Percentiles rank a stretch among this genome's conserved stretches.
Conservation (phyloP, 2,329 filamentous ascomycete genomes). For the Fonsecaea pedrosoi region DNA sequence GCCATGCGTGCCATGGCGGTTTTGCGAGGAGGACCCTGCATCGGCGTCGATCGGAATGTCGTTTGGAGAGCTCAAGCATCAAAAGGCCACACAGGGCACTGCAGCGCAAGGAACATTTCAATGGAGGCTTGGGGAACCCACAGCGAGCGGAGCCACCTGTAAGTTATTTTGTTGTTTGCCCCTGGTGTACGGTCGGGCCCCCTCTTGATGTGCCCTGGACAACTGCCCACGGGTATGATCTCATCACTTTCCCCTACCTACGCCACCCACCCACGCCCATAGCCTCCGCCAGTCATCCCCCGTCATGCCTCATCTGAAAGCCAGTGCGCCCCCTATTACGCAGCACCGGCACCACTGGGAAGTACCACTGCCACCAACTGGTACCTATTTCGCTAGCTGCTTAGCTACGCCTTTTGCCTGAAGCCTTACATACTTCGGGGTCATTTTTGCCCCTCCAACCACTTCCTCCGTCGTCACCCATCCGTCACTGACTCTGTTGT, state of each 20-base stretch:
- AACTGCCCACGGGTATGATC: not conserved
- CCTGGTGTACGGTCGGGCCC: not conserved
- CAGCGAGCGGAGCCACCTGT: not conserved
- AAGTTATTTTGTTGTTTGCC: not conserved
- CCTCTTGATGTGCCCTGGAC: not conserved
- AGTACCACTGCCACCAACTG: not conserved
- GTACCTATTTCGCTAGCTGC: too few relatives aligned
- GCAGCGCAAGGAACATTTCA: conserved; percentile 6
- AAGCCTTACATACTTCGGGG: not conserved
- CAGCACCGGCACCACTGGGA: conserved; percentile 1
- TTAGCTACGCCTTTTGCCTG: too few relatives aligned
- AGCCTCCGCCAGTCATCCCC: not conserved
- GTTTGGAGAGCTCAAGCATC: not conserved
- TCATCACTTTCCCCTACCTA: not conserved
- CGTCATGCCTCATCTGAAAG: too few relatives aligned
- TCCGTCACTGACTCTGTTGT: not conserved
- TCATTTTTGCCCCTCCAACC: conserved; percentile 1
- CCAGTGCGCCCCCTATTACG: not conserved
- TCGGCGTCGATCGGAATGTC: not conserved
- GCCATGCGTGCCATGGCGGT: not conserved
- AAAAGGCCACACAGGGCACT: not conserved
- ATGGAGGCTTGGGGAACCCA: not conserved
- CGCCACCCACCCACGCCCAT: not conserved
- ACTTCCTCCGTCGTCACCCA: not conserved
- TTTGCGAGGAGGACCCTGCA: conserved; percentile 14